Base-by-base conservation (phyloP, 2,329 filamentous ascomycete species). In the Colletotrichum sidae region DNA sequence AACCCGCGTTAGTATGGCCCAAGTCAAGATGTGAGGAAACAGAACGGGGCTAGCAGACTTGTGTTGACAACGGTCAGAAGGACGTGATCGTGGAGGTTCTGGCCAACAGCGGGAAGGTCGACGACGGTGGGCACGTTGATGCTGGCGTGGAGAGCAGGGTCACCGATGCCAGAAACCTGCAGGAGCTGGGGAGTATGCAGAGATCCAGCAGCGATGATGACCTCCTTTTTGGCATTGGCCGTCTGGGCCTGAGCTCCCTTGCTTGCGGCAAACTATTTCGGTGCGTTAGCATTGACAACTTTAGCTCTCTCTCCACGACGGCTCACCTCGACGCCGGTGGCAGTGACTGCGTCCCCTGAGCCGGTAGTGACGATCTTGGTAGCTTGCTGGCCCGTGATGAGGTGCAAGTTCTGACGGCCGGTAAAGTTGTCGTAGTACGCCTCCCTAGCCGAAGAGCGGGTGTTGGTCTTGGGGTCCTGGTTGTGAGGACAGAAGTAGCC, bases 111-210 rank as follows among this genome's bases (percentile, higher is more conserved):
- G 2, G 67, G 67, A 13, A 67, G 60, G 44, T 69, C 49, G 33
- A 67, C 65, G 9, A 65, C 56, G 8, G 62, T 66, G 8, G 55
- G 25, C 4, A 67, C 65, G 10, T 65, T 65, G 41, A 66, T 61
- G 54, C 49, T 57, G 11, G 52, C 45, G 47, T 60, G 65, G 8
- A 66, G 55, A 37, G 60, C 52, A 25, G 51, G 52, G 42, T 60
- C 61, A 4, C 84, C 84, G 8, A 86, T 77, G 1, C 84, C 84
- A n/a, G 82, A 85, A 2, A 83, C 73, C 67, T 85, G 80, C 0
- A 86, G 76, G 4, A 86, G 71, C 52, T 83, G 78, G 39, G 75
- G 82, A 15, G 73, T 83, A 68, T 78, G 74, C 7, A 79, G 42
- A 2, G 76, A 72, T 2, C 81, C 81, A 4, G 80, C 79, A 0